Evolutionary conservation across 2,329 filamentous ascomycete species (phyloP).

Genomic region (Escovopsis sp.): DNA sequence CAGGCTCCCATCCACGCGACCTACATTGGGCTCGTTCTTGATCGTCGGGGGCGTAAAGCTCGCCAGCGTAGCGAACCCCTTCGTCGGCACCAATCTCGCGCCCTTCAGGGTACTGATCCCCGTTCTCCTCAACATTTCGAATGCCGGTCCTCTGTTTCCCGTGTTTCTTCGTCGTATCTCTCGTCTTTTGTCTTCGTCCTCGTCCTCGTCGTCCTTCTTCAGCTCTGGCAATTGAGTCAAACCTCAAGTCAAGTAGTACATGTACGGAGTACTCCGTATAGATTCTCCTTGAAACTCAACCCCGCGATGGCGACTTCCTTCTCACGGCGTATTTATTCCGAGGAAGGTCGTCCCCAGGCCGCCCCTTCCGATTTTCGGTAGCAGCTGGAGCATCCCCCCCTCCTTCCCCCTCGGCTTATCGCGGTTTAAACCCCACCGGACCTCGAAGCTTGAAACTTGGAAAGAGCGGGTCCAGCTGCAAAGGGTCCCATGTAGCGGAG

Average conservation of each 20-base stretch:
- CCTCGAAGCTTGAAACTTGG: too few species aligned
- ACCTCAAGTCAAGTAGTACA: too few species aligned
- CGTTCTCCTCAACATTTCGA: conserved; percentile 18
- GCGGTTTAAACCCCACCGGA: conserved; percentile 7
- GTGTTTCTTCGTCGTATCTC: neutral
- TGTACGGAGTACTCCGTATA: too few species aligned
- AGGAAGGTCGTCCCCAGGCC: neutral
- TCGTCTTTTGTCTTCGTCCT: neutral
- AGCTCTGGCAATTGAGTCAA: neutral
- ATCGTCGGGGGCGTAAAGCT: conserved; percentile 78
- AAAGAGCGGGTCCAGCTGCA: neutral
- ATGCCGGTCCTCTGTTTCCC: conserved; percentile 6
- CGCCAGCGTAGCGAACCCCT: conserved; percentile 45
- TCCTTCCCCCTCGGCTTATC: conserved; percentile 6
- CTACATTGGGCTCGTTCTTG: conserved; percentile 88
- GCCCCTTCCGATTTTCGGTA: neutral
- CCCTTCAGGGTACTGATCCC: conserved; percentile 17
- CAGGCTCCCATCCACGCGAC: conserved; percentile 17
- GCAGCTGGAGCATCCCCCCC: neutral
- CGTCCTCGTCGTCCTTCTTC: too few species aligned
- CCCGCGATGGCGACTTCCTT: too few species aligned
- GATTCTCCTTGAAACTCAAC: too few species aligned
- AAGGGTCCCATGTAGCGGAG: neutral
- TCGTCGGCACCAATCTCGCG: conserved; percentile 14
- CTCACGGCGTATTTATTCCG: too few species aligned